Evolutionary conservation across 352 stramenopile species (phyloP), one percentile per base, ranked within the genome.

Genomic region (Globisporangium spiculum): DNA sequence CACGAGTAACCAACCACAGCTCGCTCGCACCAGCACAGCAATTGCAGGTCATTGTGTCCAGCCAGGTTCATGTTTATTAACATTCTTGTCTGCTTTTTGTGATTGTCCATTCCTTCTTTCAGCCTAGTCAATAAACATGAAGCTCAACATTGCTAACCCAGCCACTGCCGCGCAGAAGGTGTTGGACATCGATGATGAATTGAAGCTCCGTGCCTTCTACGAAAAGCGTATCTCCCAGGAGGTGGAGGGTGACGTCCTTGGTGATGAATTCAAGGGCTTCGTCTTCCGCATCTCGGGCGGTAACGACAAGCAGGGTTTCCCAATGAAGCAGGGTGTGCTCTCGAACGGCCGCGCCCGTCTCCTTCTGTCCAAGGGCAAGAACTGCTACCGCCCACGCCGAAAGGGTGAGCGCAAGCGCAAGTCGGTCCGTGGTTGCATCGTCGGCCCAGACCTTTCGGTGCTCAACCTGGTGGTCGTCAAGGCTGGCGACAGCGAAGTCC

Each of bases 221-320:
- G 98, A 99, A 78, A 98, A 98, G 85, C 97, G 98, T 75, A 99
- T 99, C 83, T 98, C 96, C 56, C 97, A 99, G 84, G 98, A 99
- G 84, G 91, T 99, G 68, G 97, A 99, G 70, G 98, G 98, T 65
- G 88, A 94, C n/a, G 86, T 98, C 69, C 93, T 99, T 64, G 98
- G 98, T 70, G 98, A 99, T 60, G 98, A 99, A 83, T 99, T 99
- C 86, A 98, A 99, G 76, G 98, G 98, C 79, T 99, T 99, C 80
- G 84, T 98, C 77, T 98, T 99, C 81, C 96, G 97, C 75, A 98
- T 99, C 77, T 98, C 94, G 65, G 98, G 98, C 77, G 98, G 98
- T 84, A 99, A 99, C 86, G 98, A 99, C 91, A 99, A 99, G 93
- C 98, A 99, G 90, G 98, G 98, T 70, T 99, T 99, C 90, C 97